A percentile compares a stretch with the other conserved stretches of the same genome.
phyloP scores from a whole-genome alignment of 345 rosid species.

The Balakata baccata region DNA sequence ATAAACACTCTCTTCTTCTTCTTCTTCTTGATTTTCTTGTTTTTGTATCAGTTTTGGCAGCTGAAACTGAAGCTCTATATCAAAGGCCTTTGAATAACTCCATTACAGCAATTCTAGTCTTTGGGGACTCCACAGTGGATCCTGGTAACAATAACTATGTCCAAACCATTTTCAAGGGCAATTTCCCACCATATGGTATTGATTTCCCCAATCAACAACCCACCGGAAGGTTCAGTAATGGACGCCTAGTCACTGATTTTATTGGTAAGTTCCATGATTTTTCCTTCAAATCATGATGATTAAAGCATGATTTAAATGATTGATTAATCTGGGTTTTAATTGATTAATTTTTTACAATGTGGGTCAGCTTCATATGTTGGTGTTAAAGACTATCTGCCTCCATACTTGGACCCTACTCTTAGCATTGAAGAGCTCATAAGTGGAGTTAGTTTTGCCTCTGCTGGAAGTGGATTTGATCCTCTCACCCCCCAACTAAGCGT shows the following conservation, averaged over 20 bases:
- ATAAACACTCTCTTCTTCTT: conserved; percentile 3
- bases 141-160: conserved; percentile 77
- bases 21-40: neutral
- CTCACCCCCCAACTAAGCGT: conserved; percentile 62
- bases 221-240: conserved; percentile 80
- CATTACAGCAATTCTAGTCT: conserved; percentile 50
- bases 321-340: too few species aligned
- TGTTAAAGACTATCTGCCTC: conserved; percentile 62
- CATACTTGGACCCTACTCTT: conserved; percentile 68
- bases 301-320: too few species aligned
- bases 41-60: neutral
- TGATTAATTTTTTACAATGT: too few species aligned
- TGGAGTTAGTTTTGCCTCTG: conserved; percentile 92
- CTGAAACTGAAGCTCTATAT: conserved; percentile 13
- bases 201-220: conserved; percentile 54
- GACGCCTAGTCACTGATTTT: conserved; percentile 64
- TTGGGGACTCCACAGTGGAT: conserved; percentile 92
- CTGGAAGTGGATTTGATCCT: conserved; percentile 79
- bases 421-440: conserved; percentile 55
- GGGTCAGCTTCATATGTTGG: conserved; percentile 63
- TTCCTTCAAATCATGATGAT: neutral
- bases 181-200: conserved; percentile 71
- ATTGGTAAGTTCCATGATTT: conserved; percentile 36
- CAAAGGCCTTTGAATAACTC: conserved; percentile 29
- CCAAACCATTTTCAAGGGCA: conserved; percentile 45